Base-by-base conservation (phyloP, 192 early-diverging fungal species). In the Spizellomyces sp. region DNA sequence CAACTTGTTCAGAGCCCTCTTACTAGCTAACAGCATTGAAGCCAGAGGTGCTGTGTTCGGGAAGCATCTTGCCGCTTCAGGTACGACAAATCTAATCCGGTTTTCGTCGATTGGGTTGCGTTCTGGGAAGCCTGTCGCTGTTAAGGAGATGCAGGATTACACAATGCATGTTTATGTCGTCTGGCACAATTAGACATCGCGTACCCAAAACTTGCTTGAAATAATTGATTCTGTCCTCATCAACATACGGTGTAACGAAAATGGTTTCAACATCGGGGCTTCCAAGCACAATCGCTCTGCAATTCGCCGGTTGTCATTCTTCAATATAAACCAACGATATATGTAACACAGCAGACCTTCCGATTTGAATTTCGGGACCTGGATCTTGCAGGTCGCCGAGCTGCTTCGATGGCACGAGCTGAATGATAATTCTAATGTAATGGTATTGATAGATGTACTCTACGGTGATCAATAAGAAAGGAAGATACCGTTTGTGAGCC, bases 1-100 rank as follows among this genome's bases (percentile, higher is more conserved):
- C 56, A 75, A 17, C 8, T 44, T 50, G 12, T 41, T 45, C 19
- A 75, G 60, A 9, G 66, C 73, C 9, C 66, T 43, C 10, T 56
- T 58, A 54, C 73, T 75, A 58, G 59, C 46, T 15, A 75, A 7
- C 5, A 75, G 60, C 43, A 62, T 68, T 9, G 65, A 17, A 17
- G 66, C 66, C 15, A 75, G 19, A 21, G 73, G 65, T 17, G 66
- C 48, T 15, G 46, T 45, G 17, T 10, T 22, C 17, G 48, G 56
- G 50, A 75, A 75, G 65, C 66, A 68, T 14, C 46, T 12, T 36
- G 66, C 73, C 12, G 73, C 66, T 45, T 75, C 73, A 14, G 73
- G 73, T n/a, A 75, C 45, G 15, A 75, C 50, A 44, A 75, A 75
- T 14, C 66, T 62, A 8, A 75, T 19, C 0, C 73, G 65, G 50